Evolutionary conservation across 2,329 filamentous ascomycete genomes (phyloP), one percentile per base, ranked within the genome.

Genomic region (Aspergillus ruber): DNA sequence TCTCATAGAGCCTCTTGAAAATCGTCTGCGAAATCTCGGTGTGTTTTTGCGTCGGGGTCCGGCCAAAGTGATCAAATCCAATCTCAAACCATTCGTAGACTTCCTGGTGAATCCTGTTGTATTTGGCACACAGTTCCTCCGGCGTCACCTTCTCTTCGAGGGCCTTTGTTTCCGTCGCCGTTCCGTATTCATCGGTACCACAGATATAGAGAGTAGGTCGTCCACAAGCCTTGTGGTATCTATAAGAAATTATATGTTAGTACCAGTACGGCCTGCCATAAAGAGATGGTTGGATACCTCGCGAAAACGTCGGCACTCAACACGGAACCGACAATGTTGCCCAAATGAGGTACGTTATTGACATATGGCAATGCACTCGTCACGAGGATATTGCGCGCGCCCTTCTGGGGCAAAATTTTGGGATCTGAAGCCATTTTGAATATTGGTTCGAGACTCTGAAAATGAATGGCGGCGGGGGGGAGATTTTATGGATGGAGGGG

Each of bases 51-150:
- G 91, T 97, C 3, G 90, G 89, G 4, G 93, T 97, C 50, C 90
- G 85, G 53, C 90, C 93, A 65, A 97, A 98, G 69, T 90, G 85
- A 72, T 97, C 91, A 65, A 97, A 97, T 49, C 81, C 84, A 63
- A 97, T 91, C 64, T 90, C 83, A 74, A 98, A 98, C 89, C 91
- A 96, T 68, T 94, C 81, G 70, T 97, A 97, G 56, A 96, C 86
- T 43, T 86, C 88, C 60, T 89, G 83, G 72, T 96, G 91, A 50
- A 95, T 83, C 60, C 82, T 83, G 73, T 94, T 88, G 75, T 94
- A 96, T 74, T 96, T 94, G 70, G 87, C 82, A 74, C 91, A 96
- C 10, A 97, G 82, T 64, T 90, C 80, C 60, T 86, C 79, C 18
- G 91, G 90, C 10, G 85, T 89, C 54, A 90, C 76, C 12, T 85